These are phyloP conservation scores for Ceratocystis alfenasii DNA, from an alignment of 2,329 filamentous ascomycete genomes.

Conservation along the genomic window DNA sequence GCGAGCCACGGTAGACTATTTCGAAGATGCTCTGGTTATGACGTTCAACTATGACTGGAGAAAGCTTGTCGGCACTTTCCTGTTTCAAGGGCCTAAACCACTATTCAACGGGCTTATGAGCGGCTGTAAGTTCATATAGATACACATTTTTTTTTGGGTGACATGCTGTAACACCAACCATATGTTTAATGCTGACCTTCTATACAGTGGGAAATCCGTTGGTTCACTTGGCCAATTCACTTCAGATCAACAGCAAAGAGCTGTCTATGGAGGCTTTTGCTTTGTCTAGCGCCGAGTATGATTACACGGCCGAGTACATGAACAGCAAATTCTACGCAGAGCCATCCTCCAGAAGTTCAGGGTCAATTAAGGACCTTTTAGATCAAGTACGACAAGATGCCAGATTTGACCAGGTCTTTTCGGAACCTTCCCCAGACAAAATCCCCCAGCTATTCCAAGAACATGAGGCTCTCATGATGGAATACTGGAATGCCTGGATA, in stretches of 20 bases:
- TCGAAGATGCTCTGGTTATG: constrained; percentile 76
- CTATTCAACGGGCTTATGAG: constrained; percentile 69
- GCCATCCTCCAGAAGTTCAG: constrained; percentile 46
- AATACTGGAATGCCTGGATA: constrained; percentile 86
- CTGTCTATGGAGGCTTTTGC: constrained; percentile 79
- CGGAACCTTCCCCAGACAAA: constrained; percentile 47
- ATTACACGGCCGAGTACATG: constrained; percentile 52
- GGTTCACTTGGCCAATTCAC: constrained; percentile 92
- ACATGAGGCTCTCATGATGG: constrained; percentile 58
- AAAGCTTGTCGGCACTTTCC: constrained; percentile 58
- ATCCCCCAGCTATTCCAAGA: constrained; percentile 52
- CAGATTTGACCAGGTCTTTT: constrained; percentile 56
- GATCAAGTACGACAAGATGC: constrained; percentile 55
- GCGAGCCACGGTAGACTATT: constrained; percentile 85
- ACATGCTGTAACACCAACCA: neutral
- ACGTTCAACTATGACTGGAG: constrained; percentile 73
- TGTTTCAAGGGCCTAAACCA: constrained; percentile 63
- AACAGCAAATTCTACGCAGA: constrained; percentile 61
- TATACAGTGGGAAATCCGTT: constrained; percentile 68
- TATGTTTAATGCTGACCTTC: constrained; percentile 14
- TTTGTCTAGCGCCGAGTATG: constrained; percentile 48
- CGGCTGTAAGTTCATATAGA: constrained; percentile 48
- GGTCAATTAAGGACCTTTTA: constrained; percentile 59
- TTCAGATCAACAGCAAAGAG: constrained; percentile 74
- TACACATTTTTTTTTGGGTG: too few species aligned